Evolutionary conservation across 495 filamentous ascomycete species (phyloP).

Genomic region (Aspergillus biplanus): DNA sequence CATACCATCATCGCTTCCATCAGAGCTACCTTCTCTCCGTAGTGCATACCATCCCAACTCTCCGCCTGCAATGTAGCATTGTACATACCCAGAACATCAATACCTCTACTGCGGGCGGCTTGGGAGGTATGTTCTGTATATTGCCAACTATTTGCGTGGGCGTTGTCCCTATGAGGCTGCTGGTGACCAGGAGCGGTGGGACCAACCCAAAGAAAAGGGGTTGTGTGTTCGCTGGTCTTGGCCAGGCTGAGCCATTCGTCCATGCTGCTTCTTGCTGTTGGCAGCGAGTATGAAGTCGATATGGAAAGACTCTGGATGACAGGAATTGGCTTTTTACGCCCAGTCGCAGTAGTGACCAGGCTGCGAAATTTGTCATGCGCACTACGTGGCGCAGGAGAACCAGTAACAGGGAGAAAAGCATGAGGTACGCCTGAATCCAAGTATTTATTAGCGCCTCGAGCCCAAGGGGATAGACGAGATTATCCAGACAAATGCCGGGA

Average conservation of each 20-base stretch:
- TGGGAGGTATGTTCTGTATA: constrained; percentile 43
- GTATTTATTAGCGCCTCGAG: constrained; percentile 8
- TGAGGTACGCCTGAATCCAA: constrained; percentile 41
- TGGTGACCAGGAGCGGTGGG: constrained; percentile 51
- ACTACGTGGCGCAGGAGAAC: constrained; percentile 36
- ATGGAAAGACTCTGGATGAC: constrained; percentile 49
- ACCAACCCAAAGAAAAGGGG: constrained; percentile 54
- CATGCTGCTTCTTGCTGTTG: constrained; percentile 41
- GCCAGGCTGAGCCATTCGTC: constrained; percentile 50
- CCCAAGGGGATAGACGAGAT: background rate
- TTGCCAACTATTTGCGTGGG: constrained; percentile 47
- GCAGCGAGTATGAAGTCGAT: constrained; percentile 38
- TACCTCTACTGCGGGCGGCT: constrained; percentile 38
- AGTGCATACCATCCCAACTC: constrained; percentile 46
- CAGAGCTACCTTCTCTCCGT: constrained; percentile 48
- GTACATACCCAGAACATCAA: constrained; percentile 52
- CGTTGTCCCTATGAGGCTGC: constrained; percentile 33
- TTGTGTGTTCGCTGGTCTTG: constrained; percentile 36
- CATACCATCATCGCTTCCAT: constrained; percentile 57
- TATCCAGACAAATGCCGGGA: background rate
- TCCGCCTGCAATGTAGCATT: constrained; percentile 51
- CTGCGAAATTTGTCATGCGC: constrained; percentile 31
- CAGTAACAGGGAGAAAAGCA: constrained; percentile 39
- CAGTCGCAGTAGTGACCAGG: constrained; percentile 28
- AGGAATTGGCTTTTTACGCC: constrained; percentile 45